phyloP scores from a whole-genome alignment of 1,139 yeast species.

The Saccharomyces hybrid region DNA sequence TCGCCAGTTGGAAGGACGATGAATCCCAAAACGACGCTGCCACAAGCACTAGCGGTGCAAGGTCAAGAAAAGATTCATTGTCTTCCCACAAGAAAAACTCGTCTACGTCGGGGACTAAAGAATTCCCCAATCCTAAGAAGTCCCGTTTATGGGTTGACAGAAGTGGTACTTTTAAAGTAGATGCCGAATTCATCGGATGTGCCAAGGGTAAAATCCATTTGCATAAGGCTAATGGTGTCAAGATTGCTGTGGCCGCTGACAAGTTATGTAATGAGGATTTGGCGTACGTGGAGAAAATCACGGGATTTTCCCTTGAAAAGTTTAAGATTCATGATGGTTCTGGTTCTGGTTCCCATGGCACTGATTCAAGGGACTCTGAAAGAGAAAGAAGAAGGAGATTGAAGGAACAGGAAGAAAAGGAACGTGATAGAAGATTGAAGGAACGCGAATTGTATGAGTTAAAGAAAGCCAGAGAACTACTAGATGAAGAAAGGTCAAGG shows the following conservation, averaged over 20 bases:
- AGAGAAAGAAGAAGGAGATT: constrained; percentile 34
- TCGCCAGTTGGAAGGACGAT: constrained; percentile 4
- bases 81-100: constrained; percentile 24
- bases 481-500: constrained; percentile 30
- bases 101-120: constrained; percentile 24
- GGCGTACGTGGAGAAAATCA: constrained; percentile 83
- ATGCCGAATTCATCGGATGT: constrained; percentile 91
- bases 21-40: constrained; percentile 30
- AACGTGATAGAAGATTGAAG: constrained; percentile 31
- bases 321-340: constrained; percentile 35
- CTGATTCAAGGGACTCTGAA: constrained; percentile 30
- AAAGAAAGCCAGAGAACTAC: constrained; percentile 31
- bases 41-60: constrained; percentile 17
- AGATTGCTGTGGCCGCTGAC: constrained; percentile 88
- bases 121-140: constrained; percentile 69
- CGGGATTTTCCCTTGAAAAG: constrained; percentile 67
- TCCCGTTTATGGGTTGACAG: constrained; percentile 96
- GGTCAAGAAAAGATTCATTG: constrained; percentile 16
- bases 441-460: constrained; percentile 30
- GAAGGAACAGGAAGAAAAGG: constrained; percentile 31
- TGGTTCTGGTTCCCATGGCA: constrained; percentile 3
- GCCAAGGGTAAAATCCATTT: constrained; percentile 90
- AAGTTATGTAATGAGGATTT: constrained; percentile 79
- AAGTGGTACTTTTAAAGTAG: constrained; percentile 90
- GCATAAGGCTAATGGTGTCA: constrained; percentile 92